Base-by-base conservation (phyloP, 169 alveolate species). In the Cryptosporidium baileyi region DNA sequence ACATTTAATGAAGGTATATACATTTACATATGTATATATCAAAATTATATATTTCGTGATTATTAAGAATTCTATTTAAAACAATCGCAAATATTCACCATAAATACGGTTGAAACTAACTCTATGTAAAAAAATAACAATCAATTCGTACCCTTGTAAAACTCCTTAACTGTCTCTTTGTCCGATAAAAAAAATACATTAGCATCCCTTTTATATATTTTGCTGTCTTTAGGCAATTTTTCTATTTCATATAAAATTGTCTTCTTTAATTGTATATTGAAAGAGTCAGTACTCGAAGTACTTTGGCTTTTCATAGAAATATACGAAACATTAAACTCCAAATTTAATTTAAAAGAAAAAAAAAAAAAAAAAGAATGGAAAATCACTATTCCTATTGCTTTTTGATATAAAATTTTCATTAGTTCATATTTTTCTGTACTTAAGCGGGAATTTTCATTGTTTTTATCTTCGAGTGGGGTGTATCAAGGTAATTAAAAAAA, bases 161-260 rank as follows among this genome's bases (percentile, higher is more conserved):
- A 43, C 43, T 59, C 43, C 59, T 74, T 74, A 74, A 74, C 60
- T 61, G 63, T 34, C 32, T 74, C 85, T 57, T 67, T 74, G 38
- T 54, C 67, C 17, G 85, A 74, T 34, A 32, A 67, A 57, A 74
- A 74, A 44, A 74, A 74, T 41, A 74, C 19, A 51, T 74, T 74
- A 6, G 85, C 65, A 54, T 74, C 65, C 74, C 85, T 54, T 51
- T 60, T 74, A 41, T 40, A 74, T 19, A 74, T 67, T 44, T 57
- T 51, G 67, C 59, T 51, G 67, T 74, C 67, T 57, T 36, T 24
- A 15, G 85, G 67, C 67, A 74, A 74, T 19, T 61, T 74, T 11
- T 74, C 49, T 36, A 74, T 57, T 36, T 74, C 85, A 45, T 74
- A 57, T 6, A 74, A 40, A 47, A 74, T 74, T 24, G 67, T 59